phyloP scores from a whole-genome alignment of 306 rosid species.

The Boehmeria nivea region DNA sequence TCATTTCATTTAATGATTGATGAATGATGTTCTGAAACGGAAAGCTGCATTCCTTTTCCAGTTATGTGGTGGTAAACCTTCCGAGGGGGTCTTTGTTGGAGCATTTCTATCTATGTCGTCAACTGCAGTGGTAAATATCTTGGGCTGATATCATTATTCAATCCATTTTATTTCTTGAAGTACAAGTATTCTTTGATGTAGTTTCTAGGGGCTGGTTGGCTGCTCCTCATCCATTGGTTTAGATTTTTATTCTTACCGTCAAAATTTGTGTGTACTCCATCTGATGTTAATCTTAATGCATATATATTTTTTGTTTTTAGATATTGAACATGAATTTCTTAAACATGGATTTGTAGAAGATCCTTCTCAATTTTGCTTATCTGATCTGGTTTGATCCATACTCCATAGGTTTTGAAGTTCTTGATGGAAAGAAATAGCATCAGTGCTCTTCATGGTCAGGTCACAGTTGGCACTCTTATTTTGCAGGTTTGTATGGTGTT shows the following conservation, averaged over 20 bases:
- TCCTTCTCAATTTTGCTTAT: not conserved
- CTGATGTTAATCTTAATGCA: too few relatives aligned
- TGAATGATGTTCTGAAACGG: constrained; percentile 30
- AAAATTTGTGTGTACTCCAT: too few relatives aligned
- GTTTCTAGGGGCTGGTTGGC: too few relatives aligned
- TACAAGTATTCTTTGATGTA: too few relatives aligned
- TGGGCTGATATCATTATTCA: constrained; percentile 22
- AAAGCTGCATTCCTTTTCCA: constrained; percentile 47
- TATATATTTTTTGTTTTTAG: not conserved
- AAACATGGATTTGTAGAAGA: not conserved
- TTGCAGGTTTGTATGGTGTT: constrained; percentile 57
- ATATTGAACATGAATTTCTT: too few relatives aligned
- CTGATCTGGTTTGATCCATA: constrained; percentile 20
- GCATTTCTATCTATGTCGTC: constrained; percentile 91
- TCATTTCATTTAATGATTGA: not conserved
- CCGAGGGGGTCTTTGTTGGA: constrained; percentile 90
- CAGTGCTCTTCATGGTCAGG: constrained; percentile 91
- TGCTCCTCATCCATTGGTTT: too few relatives aligned
- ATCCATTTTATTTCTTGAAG: too few relatives aligned
- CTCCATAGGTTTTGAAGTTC: constrained; percentile 74
- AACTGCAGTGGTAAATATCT: constrained; percentile 78
- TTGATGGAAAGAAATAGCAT: constrained; percentile 81
- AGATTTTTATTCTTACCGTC: not conserved
- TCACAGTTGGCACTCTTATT: constrained; percentile 83
- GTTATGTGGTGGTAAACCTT: constrained; percentile 94